phyloP scores from a whole-genome alignment of 2,329 filamentous ascomycete genomes.

The Microthyrium microscopicum region DNA sequence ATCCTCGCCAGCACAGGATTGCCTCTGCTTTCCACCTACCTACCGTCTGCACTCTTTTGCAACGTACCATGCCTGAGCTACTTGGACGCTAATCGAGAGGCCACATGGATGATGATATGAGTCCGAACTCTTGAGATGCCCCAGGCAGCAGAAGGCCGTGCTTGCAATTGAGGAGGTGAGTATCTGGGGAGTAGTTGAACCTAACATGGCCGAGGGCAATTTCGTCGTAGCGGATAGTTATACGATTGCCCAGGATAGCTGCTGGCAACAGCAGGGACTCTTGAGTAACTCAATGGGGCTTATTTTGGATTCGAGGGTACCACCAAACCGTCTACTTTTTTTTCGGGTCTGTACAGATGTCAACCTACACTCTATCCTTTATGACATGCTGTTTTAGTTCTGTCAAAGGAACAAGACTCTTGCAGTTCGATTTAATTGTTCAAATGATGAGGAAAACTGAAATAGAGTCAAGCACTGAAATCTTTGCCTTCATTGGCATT shows the following conservation, averaged over 20 bases:
- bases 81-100: neutral
- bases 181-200: slow-evolving; percentile 17
- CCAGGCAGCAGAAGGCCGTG: neutral
- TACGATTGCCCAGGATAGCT: slow-evolving; percentile 62
- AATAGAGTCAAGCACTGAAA: slow-evolving; percentile 99
- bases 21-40: slow-evolving; percentile 31
- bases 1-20: slow-evolving; percentile 49
- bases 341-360: too few relatives aligned
- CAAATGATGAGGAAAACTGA: slow-evolving; percentile 84
- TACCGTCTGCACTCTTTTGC: slow-evolving; percentile 38
- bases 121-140: slow-evolving; percentile 7
- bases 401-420: too few relatives aligned
- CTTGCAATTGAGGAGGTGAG: slow-evolving; percentile 15
- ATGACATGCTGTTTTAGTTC: too few relatives aligned
- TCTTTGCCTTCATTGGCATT: slow-evolving; percentile 9
- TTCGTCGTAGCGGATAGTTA: slow-evolving; percentile 95
- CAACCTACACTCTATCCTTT: too few relatives aligned
- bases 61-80: slow-evolving; percentile 11
- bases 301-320: slow-evolving; percentile 93
- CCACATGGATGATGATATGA: slow-evolving; percentile 9
- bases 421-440: slow-evolving; percentile 28
- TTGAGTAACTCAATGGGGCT: slow-evolving; percentile 99
- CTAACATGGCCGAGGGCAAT: slow-evolving; percentile 32
- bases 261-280: slow-evolving; percentile 21
- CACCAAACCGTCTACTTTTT: too few relatives aligned